Conservation (phyloP, 805 yeast species). For the Nakazawaea anatomiae region DNA sequence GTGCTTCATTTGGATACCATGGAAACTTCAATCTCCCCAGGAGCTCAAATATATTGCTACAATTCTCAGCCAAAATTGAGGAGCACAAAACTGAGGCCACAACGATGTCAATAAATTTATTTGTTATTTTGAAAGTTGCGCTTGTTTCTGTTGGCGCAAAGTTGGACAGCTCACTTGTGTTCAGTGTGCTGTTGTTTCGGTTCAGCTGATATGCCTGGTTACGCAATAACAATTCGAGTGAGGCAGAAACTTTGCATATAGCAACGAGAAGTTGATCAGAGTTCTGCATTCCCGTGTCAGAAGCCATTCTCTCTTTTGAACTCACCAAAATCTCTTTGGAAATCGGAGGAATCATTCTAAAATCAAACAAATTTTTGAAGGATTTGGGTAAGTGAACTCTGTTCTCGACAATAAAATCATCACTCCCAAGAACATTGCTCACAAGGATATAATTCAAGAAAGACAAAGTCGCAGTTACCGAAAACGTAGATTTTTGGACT, state of each 20-base stretch:
- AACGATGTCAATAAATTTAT: slow-evolving; percentile 18
- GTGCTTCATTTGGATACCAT: not conserved
- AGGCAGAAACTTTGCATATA: no score
- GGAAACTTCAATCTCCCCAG: not conserved
- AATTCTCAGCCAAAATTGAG: slow-evolving; percentile 17
- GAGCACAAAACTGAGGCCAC: slow-evolving; percentile 17
- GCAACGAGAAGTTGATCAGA: no score
- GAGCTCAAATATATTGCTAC: not conserved
- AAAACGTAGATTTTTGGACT: slow-evolving; percentile 14
- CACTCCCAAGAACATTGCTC: slow-evolving; percentile 17
- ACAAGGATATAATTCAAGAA: slow-evolving; percentile 27
- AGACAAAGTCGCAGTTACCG: slow-evolving; percentile 27
- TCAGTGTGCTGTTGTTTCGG: no score
- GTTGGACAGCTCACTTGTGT: not conserved
- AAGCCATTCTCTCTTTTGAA: slow-evolving; percentile 8
- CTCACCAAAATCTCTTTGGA: slow-evolving; percentile 20
- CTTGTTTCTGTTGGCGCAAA: slow-evolving; percentile 6
- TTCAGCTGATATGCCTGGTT: no score
- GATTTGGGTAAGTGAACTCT: slow-evolving; percentile 12
- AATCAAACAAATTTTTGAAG: slow-evolving; percentile 16
- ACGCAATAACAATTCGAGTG: no score
- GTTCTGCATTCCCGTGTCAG: not conserved
- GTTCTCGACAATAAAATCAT: slow-evolving; percentile 4
- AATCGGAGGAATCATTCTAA: slow-evolving; percentile 23
- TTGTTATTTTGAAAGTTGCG: slow-evolving; percentile 20